Conservation (phyloP, 371 early-diverging fungal genomes). For the Circinella umbellata region DNA sequence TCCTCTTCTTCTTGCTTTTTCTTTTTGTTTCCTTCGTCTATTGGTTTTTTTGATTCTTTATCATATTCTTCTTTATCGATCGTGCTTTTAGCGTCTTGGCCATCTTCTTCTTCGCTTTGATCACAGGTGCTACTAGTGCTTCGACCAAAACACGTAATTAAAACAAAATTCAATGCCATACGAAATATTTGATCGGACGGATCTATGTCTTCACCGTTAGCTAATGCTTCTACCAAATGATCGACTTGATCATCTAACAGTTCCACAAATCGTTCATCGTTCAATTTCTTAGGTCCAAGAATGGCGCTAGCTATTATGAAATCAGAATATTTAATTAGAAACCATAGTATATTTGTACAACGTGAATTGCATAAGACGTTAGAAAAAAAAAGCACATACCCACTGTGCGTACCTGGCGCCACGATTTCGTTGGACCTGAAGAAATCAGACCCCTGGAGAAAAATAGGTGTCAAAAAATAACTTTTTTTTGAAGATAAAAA, state of each 20-base stretch:
- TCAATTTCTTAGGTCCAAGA: conserved; percentile 4
- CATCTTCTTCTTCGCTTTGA: neutral
- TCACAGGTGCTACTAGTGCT: neutral
- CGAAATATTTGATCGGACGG: conserved; percentile 9
- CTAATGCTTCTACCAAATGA: conserved; percentile 1
- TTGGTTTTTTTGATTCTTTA: neutral
- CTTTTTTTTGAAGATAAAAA: no score
- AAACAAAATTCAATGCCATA: conserved; percentile 15
- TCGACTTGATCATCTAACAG: conserved; percentile 8
- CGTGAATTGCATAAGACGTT: no score
- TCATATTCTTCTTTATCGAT: no score
- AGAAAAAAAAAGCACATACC: neutral
- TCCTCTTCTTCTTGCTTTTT: neutral
- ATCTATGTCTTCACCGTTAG: conserved; percentile 1
- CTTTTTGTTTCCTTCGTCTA: neutral
- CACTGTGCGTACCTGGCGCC: conserved; percentile 17
- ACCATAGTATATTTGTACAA: neutral
- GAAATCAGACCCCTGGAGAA: conserved; percentile 8
- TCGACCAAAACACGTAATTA: conserved; percentile 18
- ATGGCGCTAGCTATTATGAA: conserved; percentile 2
- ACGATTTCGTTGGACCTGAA: conserved; percentile 10
- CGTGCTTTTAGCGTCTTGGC: neutral
- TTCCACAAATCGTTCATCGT: neutral
- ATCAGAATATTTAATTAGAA: no score
- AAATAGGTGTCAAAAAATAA: neutral